A percentile compares a stretch with the other conserved stretches of the same genome.
phyloP scores from a whole-genome alignment of 495 filamentous ascomycete species.

The Penicillium angulare region DNA sequence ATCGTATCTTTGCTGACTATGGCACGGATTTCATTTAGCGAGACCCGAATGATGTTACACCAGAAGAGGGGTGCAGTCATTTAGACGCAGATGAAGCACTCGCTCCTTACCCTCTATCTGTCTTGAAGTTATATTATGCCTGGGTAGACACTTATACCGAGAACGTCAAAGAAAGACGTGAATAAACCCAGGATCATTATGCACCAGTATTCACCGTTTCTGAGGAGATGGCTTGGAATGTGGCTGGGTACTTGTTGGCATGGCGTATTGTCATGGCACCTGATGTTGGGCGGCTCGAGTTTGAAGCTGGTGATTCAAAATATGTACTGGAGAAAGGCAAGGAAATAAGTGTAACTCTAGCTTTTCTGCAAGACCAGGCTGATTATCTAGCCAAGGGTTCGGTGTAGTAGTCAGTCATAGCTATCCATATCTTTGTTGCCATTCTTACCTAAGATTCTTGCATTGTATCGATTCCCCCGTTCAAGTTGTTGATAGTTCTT shows the following conservation, averaged over 20 bases:
- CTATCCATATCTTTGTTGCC: no score
- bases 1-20: conserved; percentile 22
- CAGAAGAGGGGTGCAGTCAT: conserved; percentile 1
- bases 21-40: conserved; percentile 21
- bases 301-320: conserved; percentile 3
- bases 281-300: conserved; percentile 16
- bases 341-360: conserved; percentile 8
- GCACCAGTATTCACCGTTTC: conserved; percentile 8
- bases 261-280: conserved; percentile 24
- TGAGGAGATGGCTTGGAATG: conserved; percentile 23
- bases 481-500: no score
- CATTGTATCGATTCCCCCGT: no score
- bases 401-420: no score
- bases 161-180: conserved; percentile 11
- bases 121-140: conserved; percentile 12
- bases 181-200: conserved; percentile 4
- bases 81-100: conserved; percentile 9
- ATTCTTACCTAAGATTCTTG: no score
- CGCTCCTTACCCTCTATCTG: conserved; percentile 7
- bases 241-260: conserved; percentile 22
- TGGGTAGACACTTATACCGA: conserved; percentile 21
- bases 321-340: conserved; percentile 12
- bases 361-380: conserved; percentile 15
- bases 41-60: conserved; percentile 3
- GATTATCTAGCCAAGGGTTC: conserved; percentile 6